Evolutionary conservation across 768 basidiomycete genomes (phyloP), one percentile per base, ranked within the genome.

Genomic region (Phaeotremella skinneri): DNA sequence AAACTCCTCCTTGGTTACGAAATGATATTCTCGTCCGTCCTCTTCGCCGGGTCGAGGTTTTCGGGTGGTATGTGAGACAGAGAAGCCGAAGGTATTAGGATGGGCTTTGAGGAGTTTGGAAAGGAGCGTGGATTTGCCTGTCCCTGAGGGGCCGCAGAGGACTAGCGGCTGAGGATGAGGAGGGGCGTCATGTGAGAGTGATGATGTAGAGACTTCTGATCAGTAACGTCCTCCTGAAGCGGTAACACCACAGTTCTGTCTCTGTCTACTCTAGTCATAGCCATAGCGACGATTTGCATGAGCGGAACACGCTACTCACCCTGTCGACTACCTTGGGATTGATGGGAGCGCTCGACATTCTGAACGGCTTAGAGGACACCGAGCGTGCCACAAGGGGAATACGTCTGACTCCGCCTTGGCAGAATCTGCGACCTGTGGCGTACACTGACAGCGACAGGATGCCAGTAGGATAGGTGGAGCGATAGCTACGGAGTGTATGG

Each of bases 41-140:
- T 78, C 78, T 68, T 97, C 94, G 17, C 89, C 91, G 9, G 86
- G 83, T 25, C 94, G 83, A 0, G 91, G 90, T 0, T 80, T 71
- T 48, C 94, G 85, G 6, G 94, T 98, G 4, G 94, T 98, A 80
- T 97, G 94, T 39, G 92, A 96, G 55, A 98, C 87, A 73, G 87
- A 88, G 81, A 97, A 98, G 7, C 89, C 89, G 75, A 97, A 97
- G 59, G 82, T 85, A 76, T 87, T 85, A 2, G 91, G 91, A 73
- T 83, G 84, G 30, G 90, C 87, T 27, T 78, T 79, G 75, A 97
- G 89, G 53, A 98, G 85, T 51, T 85, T 85, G 51, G 81, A 81
- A 50, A 97, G 83, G 30, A 97, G 84, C 0, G 94, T 94, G 70
- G 88, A 90, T 78, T 97, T 98, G 52, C 94, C 94, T 1, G 92